These are phyloP conservation scores for Alternaria atra DNA, from an alignment of 2,329 filamentous ascomycete species.

Conservation along the genomic window DNA sequence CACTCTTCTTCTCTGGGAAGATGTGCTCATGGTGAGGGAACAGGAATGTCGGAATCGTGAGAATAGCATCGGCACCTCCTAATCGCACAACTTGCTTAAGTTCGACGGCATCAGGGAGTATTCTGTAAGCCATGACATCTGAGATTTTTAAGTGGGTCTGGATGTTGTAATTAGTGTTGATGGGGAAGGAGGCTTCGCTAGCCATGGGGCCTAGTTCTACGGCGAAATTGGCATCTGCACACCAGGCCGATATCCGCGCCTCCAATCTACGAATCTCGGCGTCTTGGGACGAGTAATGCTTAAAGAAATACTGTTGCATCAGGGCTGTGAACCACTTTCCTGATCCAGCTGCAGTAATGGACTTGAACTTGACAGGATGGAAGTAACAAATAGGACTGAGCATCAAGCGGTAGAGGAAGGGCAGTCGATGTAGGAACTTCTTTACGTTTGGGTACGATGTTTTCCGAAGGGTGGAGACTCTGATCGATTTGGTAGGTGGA, in stretches of 20 bases:
- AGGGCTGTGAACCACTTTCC: constrained; percentile 61
- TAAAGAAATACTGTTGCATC: constrained; percentile 61
- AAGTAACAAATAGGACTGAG: constrained; percentile 62
- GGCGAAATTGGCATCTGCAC: constrained; percentile 63
- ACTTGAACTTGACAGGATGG: constrained; percentile 61
- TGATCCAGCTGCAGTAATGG: constrained; percentile 60
- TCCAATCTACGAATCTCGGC: constrained; percentile 58
- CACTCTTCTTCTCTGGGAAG: constrained; percentile 54
- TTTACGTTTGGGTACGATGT: constrained; percentile 53
- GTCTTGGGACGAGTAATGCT: constrained; percentile 56
- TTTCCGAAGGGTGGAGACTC: constrained; percentile 60
- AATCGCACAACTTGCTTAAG: constrained; percentile 61
- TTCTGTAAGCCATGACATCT: constrained; percentile 62
- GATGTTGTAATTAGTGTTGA: constrained; percentile 61
- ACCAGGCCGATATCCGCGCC: constrained; percentile 59
- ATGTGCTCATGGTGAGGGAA: constrained; percentile 65
- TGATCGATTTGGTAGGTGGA: constrained; percentile 59
- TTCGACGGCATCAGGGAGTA: constrained; percentile 53
- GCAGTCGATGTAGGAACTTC: constrained; percentile 59
- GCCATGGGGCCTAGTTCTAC: constrained; percentile 58
- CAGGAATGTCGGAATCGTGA: constrained; percentile 60
- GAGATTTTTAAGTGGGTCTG: constrained; percentile 55
- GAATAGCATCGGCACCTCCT: constrained; percentile 60
- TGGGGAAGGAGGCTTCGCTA: constrained; percentile 58
- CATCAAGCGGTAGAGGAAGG: constrained; percentile 59